phyloP scores from a whole-genome alignment of 306 rosid genomes.

The Styphnolobium japonicum region DNA sequence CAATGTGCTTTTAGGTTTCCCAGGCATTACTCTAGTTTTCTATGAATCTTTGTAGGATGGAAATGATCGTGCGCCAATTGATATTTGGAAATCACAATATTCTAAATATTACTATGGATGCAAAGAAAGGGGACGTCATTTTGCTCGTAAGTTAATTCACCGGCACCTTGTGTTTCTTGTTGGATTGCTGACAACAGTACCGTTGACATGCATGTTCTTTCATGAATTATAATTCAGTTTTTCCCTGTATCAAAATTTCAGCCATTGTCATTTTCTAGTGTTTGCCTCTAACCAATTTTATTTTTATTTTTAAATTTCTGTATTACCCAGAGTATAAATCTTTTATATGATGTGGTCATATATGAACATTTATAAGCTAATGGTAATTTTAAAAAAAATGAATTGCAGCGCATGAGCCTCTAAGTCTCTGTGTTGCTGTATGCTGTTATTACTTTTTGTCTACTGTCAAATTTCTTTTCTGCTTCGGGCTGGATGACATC shows the following conservation, averaged over 20 bases:
- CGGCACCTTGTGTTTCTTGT: not conserved
- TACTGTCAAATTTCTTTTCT: not conserved
- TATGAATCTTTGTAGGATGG: constrained; percentile 50
- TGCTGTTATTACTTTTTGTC: not conserved
- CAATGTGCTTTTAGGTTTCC: not conserved
- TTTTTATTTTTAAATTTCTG: not conserved
- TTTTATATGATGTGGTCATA: not conserved
- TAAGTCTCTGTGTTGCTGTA: not conserved
- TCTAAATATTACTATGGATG: constrained; percentile 79
- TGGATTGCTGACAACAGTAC: not conserved
- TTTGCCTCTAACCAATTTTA: not conserved
- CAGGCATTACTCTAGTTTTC: too few relatives aligned
- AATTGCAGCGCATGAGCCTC: not conserved
- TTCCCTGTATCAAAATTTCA: not conserved
- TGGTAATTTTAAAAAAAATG: not conserved
- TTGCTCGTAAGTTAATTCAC: constrained; percentile 51
- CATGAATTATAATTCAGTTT: not conserved
- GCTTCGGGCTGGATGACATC: not conserved
- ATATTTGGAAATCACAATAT: constrained; percentile 85
- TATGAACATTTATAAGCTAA: not conserved
- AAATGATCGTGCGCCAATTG: constrained; percentile 53
- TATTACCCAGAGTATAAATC: not conserved
- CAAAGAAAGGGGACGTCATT: constrained; percentile 68
- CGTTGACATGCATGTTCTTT: not conserved
- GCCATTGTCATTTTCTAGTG: not conserved